Evolutionary conservation across 2,329 filamentous ascomycete genomes (phyloP).

Genomic region (Geoglossum cookeanum): DNA sequence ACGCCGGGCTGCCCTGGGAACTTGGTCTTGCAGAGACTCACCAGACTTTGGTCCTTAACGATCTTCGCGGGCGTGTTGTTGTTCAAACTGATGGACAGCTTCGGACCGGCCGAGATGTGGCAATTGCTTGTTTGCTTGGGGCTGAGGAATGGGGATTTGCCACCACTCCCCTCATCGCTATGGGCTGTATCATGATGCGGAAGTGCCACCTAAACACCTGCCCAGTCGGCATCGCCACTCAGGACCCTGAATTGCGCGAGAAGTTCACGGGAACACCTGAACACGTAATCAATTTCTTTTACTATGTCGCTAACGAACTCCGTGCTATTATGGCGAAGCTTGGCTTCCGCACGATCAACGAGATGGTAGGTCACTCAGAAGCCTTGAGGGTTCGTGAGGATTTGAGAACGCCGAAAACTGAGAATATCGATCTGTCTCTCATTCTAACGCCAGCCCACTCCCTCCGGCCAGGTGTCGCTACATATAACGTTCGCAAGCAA

Average conservation of each 20-base stretch:
- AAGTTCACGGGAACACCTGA: conserved; percentile 89
- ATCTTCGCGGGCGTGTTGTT: conserved; percentile 84
- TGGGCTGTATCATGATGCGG: conserved; percentile 93
- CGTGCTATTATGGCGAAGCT: conserved; percentile 93
- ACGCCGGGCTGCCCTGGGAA: conserved; percentile 92
- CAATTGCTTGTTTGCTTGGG: conserved; percentile 83
- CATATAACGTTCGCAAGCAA: conserved; percentile 95
- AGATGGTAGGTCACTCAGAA: conserved; percentile 92
- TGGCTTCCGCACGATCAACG: conserved; percentile 86
- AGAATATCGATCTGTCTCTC: conserved; percentile 81
- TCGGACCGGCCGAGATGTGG: conserved; percentile 79
- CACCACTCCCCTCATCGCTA: conserved; percentile 82
- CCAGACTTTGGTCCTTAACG: conserved; percentile 88
- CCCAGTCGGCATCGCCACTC: conserved; percentile 86
- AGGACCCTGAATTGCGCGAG: conserved; percentile 82
- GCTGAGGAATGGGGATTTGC: conserved; percentile 98
- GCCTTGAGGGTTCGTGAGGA: conserved; percentile 74
- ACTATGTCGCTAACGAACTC: conserved; percentile 90
- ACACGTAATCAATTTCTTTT: conserved; percentile 98
- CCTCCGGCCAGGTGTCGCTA: conserved; percentile 80
- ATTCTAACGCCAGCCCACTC: conserved; percentile 93
- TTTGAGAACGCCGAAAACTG: conserved; percentile 69
- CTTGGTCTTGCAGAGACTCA: conserved; percentile 92
- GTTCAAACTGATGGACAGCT: conserved; percentile 94
- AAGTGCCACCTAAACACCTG: conserved; percentile 61